Base-by-base conservation (phyloP, 1,284 basidiomycete genomes). In the Tremellales sp. region DNA sequence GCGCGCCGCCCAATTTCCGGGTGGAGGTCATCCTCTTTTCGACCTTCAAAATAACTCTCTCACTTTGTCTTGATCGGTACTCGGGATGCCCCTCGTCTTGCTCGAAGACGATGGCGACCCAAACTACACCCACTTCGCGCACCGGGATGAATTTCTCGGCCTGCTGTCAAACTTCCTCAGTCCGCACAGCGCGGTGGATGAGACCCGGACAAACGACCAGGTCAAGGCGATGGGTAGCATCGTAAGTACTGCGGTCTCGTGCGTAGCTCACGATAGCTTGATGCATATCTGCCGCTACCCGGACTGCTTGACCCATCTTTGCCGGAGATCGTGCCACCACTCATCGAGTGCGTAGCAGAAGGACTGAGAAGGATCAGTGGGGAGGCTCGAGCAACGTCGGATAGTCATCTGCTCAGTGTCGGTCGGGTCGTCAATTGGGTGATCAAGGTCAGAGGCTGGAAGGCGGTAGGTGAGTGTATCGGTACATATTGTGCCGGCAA, bases 291-390 rank as follows among this genome's bases (percentile, higher is more conserved):
- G 67, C 93, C 97, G 52, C 88, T 94, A 63, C 80, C 92, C 2
- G 90, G 93, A 64, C 81, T 99, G 0, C 80, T 97, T n/a, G 96
- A 98, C 69, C 92, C 93, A n/a, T 85, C 83, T 62, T 80, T 99
- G n/a, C 87, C 92, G 62, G 68, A 76, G 15, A 83, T 98, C 52
- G 82, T 97, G 11, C 73, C 78, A 2, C 92, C 93, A 0, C 82
- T 88, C 3, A 84, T 90, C 42, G 78, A 81, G 25, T 70, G 72
- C n/a, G 72, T 96, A 37, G 83, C 84, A 61, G 58, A 59, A 8
- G 15, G 33, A n/a, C 33, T 40, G 19, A 10, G 39, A 21, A 10
- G 21, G 19, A 22, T 24, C 39, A 22, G 39, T 24, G 23, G 10
- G 10, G 29, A n/a, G 10, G 29, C 8, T 33, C 46, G 77, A 78